Evolutionary conservation across 1,284 basidiomycete species (phyloP).

Genomic region (Thecaphora thlaspeos): DNA sequence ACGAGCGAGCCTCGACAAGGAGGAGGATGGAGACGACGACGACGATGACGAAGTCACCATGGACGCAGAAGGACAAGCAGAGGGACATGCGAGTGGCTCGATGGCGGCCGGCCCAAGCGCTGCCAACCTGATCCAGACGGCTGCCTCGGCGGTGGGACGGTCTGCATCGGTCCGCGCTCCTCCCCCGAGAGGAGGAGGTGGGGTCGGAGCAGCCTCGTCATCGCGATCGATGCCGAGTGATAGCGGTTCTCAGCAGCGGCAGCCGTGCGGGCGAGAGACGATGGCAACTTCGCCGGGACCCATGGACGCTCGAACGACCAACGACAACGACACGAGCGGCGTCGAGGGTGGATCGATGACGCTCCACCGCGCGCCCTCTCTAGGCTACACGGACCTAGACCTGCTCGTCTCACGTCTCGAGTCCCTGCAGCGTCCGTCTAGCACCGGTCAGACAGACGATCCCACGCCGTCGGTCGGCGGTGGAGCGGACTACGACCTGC

Average conservation of each 20-base stretch:
- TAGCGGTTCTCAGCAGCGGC: too few relatives aligned
- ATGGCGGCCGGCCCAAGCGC: background rate
- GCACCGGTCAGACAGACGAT: background rate
- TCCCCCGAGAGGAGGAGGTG: too few relatives aligned
- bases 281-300: too few relatives aligned
- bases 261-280: too few relatives aligned
- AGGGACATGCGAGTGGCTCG: too few relatives aligned
- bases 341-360: background rate
- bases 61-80: too few relatives aligned
- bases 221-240: too few relatives aligned
- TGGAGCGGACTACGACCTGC: conserved; percentile 57
- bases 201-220: too few relatives aligned
- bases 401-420: conserved; percentile 50
- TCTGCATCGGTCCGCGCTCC: background rate
- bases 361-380: conserved; percentile 9
- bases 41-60: background rate
- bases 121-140: background rate
- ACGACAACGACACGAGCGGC: background rate
- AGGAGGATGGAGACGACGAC: background rate
- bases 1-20: too few relatives aligned
- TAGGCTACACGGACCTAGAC: conserved; percentile 51
- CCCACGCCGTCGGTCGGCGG: too few relatives aligned
- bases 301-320: background rate
- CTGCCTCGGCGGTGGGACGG: background rate
- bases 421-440: background rate